phyloP scores from a whole-genome alignment of 805 yeast species.

The Nakazawaea ernobii region DNA sequence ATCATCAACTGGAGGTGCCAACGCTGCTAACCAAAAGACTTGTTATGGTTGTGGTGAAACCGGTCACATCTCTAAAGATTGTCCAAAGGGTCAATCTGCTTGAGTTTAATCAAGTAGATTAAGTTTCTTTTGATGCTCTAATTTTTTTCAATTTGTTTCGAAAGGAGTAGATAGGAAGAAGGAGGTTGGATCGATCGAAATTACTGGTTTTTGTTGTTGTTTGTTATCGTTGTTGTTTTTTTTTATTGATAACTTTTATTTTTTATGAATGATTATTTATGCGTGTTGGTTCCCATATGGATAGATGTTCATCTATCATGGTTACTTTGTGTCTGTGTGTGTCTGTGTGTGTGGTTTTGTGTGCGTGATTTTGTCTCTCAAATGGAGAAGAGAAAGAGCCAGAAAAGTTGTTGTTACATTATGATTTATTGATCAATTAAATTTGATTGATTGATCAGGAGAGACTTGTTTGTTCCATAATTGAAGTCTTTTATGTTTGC shows the following conservation, averaged over 20 bases:
- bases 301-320: background rate
- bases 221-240: background rate
- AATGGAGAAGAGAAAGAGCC: background rate
- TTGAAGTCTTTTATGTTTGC: too few relatives aligned
- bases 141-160: background rate
- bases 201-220: background rate
- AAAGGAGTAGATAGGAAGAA: background rate
- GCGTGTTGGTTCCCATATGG: background rate
- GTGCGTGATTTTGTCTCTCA: background rate
- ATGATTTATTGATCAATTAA: constrained; percentile 1
- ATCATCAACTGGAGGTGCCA: constrained; percentile 44
- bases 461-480: background rate
- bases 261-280: background rate
- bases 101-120: background rate
- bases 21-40: constrained; percentile 39
- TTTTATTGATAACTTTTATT: background rate
- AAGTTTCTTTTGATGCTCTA: background rate
- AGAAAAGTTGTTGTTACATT: constrained; percentile 1
- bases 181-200: background rate
- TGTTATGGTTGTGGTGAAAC: constrained; percentile 72
- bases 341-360: background rate
- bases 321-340: background rate
- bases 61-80: constrained; percentile 87
- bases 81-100: constrained; percentile 27
- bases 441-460: background rate